Evolutionary conservation across 352 stramenopile genomes (phyloP).

Genomic region (Ochromonadaceae sp.): DNA sequence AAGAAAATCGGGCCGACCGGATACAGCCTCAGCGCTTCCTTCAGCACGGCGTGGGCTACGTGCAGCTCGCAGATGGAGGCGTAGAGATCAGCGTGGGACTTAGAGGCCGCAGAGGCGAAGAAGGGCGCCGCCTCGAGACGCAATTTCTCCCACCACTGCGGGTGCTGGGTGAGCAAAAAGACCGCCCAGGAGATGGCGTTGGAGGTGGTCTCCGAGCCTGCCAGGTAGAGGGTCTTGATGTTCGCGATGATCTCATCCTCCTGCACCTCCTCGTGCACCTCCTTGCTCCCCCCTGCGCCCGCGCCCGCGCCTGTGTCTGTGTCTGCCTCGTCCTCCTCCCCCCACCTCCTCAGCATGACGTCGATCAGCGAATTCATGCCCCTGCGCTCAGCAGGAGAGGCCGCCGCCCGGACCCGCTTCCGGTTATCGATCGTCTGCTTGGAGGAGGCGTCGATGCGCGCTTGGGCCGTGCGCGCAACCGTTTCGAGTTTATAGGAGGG

Average conservation of each 20-base stretch:
- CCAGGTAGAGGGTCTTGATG: not conserved
- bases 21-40: not conserved
- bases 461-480: not conserved
- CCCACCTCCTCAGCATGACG: not conserved
- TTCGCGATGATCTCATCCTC: slow-evolving; percentile 1
- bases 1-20: too few species aligned
- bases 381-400: not conserved
- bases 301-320: not conserved
- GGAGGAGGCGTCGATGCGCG: not conserved
- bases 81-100: too few species aligned
- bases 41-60: too few species aligned
- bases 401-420: not conserved
- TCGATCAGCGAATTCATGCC: not conserved
- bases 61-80: too few species aligned
- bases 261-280: too few species aligned
- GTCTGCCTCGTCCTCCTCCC: not conserved
- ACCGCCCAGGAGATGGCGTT: not conserved
- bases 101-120: too few species aligned
- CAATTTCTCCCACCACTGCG: too few species aligned
- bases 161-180: not conserved
- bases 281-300: too few species aligned
- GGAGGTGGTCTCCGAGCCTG: not conserved
- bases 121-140: too few species aligned
- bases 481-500: not conserved
- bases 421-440: not conserved